phyloP scores from a whole-genome alignment of 331 rosid genomes.

The Erythrophleum ivorense region DNA sequence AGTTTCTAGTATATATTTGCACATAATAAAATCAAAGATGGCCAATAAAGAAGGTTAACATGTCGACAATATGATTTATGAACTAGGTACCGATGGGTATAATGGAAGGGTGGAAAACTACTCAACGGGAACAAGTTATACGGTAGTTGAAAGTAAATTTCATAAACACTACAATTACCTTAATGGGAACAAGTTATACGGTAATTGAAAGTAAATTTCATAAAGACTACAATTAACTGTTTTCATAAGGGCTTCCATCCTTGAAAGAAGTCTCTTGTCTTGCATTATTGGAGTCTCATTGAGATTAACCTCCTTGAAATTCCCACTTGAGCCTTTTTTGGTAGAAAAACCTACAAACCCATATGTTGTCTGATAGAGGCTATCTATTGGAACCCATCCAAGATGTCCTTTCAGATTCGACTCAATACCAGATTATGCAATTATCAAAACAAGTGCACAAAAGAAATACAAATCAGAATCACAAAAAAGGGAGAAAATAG shows the following conservation, averaged over 20 bases:
- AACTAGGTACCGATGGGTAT: neutral
- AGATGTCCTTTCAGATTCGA: no score
- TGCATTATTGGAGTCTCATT: conserved; percentile 73
- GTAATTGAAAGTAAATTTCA: neutral
- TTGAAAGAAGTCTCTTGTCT: conserved; percentile 67
- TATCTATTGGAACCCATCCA: no score
- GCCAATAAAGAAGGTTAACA: neutral
- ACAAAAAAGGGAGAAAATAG: no score
- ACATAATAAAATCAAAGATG: neutral
- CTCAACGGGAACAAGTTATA: neutral
- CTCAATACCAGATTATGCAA: no score
- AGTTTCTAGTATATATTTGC: no score
- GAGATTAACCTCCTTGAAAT: conserved; percentile 73
- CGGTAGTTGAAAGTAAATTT: neutral
- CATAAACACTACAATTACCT: conserved; percentile 14
- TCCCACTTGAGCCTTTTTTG: conserved; percentile 65
- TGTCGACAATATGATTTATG: neutral
- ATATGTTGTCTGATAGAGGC: no score
- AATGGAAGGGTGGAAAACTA: neutral
- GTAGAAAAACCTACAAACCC: conserved; percentile 53
- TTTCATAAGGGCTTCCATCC: conserved; percentile 71
- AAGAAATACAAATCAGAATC: no score
- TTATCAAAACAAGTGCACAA: no score
- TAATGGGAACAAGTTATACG: neutral
- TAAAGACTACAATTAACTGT: conserved; percentile 55